Conservation (phyloP, 2,329 filamentous ascomycete species). For the Trichocomaceae sp. region DNA sequence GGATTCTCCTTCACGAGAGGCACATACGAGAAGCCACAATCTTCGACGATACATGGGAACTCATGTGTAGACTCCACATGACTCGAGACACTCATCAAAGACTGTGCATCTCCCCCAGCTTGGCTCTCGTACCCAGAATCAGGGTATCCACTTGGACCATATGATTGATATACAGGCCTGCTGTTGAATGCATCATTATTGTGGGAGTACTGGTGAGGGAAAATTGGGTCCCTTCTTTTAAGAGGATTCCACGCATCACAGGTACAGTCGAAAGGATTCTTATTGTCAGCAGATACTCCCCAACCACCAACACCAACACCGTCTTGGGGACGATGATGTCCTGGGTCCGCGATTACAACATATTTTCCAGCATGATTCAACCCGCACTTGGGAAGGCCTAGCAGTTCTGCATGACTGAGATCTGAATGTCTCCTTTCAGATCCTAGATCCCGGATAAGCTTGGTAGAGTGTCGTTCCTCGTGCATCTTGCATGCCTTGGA, state of each 20-base stretch:
- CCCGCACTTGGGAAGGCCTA: neutral
- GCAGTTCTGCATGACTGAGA: neutral
- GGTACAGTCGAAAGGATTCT: neutral
- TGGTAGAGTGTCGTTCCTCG: neutral
- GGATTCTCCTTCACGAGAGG: neutral
- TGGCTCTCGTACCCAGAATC: constrained; percentile 34
- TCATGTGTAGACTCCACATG: neutral
- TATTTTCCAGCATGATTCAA: neutral
- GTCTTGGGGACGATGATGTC: neutral
- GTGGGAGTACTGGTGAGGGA: neutral
- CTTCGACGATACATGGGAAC: neutral
- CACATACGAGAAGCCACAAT: neutral
- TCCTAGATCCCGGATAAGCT: neutral
- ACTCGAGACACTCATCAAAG: neutral
- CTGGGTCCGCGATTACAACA: no score
- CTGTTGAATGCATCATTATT: neutral
- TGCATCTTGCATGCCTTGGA: neutral
- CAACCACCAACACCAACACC: neutral
- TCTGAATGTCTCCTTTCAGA: neutral
- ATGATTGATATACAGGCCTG: neutral
- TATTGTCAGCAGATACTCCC: neutral
- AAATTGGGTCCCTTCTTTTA: neutral
- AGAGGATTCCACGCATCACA: neutral
- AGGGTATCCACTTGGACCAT: constrained; percentile 13
- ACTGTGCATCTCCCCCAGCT: constrained; percentile 15